A percentile compares a stretch with the other conserved stretches of the same genome.
Conservation (phyloP, 1,284 basidiomycete genomes). For the Moniliophthora roreri region DNA sequence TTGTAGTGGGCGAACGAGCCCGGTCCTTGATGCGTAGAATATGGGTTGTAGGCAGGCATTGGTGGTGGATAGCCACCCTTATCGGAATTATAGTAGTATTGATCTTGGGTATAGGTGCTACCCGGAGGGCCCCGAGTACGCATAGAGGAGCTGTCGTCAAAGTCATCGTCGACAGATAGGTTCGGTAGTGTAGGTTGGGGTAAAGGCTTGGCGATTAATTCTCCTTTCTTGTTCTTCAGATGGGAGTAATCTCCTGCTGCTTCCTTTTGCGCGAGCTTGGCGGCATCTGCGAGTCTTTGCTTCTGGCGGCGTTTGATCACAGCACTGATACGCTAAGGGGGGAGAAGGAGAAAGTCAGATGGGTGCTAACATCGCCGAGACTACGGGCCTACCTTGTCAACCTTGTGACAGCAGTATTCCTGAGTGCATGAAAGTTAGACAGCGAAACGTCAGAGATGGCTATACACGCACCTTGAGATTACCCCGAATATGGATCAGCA, state of each 20-base stretch:
- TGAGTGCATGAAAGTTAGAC: constrained; percentile 28
- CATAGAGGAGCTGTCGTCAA: constrained; percentile 60
- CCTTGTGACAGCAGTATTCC: constrained; percentile 99
- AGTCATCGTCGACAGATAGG: constrained; percentile 81
- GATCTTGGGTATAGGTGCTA: constrained; percentile 55
- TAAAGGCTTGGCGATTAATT: constrained; percentile 77
- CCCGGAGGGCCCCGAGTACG: constrained; percentile 56
- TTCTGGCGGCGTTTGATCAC: constrained; percentile 92
- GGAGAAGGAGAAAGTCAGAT: constrained; percentile 13
- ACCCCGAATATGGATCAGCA: constrained; percentile 93
- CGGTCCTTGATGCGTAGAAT: constrained; percentile 48
- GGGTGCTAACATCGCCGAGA: constrained; percentile 1
- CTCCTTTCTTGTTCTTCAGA: constrained; percentile 92
- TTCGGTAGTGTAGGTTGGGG: constrained; percentile 97
- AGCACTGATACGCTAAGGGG: constrained; percentile 78
- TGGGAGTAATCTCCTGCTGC: constrained; percentile 89
- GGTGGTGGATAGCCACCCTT: constrained; percentile 65
- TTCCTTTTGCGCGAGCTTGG: constrained; percentile 86
- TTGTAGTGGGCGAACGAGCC: constrained; percentile 53
- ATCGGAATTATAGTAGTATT: constrained; percentile 52
- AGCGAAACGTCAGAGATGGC: not conserved
- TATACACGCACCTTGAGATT: constrained; percentile 75
- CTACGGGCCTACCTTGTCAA: constrained; percentile 76
- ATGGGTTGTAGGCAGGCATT: constrained; percentile 71
- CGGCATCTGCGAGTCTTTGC: constrained; percentile 81